Evolutionary conservation across 1,284 basidiomycete genomes (phyloP).

Genomic region (Leccinum subspadiceum): DNA sequence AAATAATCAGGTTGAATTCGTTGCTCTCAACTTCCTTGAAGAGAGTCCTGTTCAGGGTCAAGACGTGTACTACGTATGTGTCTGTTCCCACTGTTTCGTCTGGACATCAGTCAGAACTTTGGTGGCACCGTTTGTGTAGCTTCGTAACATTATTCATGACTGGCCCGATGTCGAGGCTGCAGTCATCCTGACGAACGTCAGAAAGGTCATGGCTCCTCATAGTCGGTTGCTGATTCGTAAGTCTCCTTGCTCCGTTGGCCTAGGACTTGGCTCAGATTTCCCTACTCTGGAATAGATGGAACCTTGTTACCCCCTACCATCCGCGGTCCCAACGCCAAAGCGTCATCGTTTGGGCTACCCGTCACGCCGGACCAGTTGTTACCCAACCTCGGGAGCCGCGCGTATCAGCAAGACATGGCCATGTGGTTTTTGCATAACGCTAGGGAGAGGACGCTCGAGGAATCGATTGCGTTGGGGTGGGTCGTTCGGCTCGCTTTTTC

Average conservation of each 20-base stretch:
- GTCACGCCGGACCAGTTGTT: slow-evolving; percentile 29
- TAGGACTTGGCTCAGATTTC: not conserved
- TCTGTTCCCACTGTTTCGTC: not conserved
- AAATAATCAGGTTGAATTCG: slow-evolving; percentile 37
- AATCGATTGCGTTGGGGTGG: slow-evolving; percentile 22
- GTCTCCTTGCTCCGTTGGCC: not conserved
- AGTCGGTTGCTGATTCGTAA: slow-evolving; percentile 31
- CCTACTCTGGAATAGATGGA: slow-evolving; percentile 17
- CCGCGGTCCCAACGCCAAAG: slow-evolving; percentile 2
- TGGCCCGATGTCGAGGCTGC: slow-evolving; percentile 27
- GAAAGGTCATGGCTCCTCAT: slow-evolving; percentile 20
- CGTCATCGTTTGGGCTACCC: slow-evolving; percentile 9
- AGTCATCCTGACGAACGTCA: slow-evolving; percentile 22
- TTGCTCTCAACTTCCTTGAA: slow-evolving; percentile 44
- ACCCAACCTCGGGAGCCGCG: slow-evolving; percentile 30
- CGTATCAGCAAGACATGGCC: slow-evolving; percentile 30
- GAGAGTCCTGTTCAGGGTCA: slow-evolving; percentile 38
- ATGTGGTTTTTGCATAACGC: slow-evolving; percentile 30
- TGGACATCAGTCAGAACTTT: not conserved
- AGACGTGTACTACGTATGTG: slow-evolving; percentile 45
- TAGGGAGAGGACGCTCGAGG: slow-evolving; percentile 27
- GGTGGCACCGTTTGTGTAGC: slow-evolving; percentile 10
- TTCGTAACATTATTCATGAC: slow-evolving; percentile 29
- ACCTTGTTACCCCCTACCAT: slow-evolving; percentile 14
- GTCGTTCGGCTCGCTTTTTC: not conserved